Base-by-base conservation (phyloP, 331 rosid genomes). In the Phaseolus coccineus region DNA sequence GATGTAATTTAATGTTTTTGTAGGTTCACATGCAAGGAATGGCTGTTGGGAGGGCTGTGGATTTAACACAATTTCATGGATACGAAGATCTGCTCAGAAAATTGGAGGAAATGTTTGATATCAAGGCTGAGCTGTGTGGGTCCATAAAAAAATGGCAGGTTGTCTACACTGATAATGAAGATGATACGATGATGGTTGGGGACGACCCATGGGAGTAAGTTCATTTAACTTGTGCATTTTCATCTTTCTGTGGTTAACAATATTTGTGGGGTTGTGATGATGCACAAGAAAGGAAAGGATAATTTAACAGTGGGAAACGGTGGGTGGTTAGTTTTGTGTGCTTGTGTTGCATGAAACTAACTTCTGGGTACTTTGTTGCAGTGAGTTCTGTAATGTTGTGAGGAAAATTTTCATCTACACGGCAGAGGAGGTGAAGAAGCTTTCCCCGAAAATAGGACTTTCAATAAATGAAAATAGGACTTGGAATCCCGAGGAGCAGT, bases 11-110 rank as follows among this genome's bases (percentile, higher is more conserved):
- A 56, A 44, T 42, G 19, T 31, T 63, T 59, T 80, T 77, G 22
- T 85, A 90, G 97, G 97, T 92, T 82, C 97, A 90, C 81, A 92
- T 92, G 97, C 95, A 87, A 80, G 97, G 97, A 88, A 88, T 90
- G 82, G 95, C 93, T 44, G 95, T 92, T 52, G 97, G 97, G 75
- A 87, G 97, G 85, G 97, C 95, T 30, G 97, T 92, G 53, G 95
- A 90, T 87, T 81, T 92, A 74, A 86, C 89, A 15, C 86, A 71
- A 31, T 92, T 88, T 46, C 85, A 81, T 42, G 72, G 72, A 42
- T 67, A 67, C 12, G 37, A 67, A 65, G 92, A 88, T 82, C 86
- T 92, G 69, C 93, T 86, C 14, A 68, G 58, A 82, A 92, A 88
- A 82, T 81, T 92, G 28, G 95, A 92, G 85, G 87, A 87, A 73